phyloP scores from a whole-genome alignment of 2,329 filamentous ascomycete species.

The Exophiala oligosperma region DNA sequence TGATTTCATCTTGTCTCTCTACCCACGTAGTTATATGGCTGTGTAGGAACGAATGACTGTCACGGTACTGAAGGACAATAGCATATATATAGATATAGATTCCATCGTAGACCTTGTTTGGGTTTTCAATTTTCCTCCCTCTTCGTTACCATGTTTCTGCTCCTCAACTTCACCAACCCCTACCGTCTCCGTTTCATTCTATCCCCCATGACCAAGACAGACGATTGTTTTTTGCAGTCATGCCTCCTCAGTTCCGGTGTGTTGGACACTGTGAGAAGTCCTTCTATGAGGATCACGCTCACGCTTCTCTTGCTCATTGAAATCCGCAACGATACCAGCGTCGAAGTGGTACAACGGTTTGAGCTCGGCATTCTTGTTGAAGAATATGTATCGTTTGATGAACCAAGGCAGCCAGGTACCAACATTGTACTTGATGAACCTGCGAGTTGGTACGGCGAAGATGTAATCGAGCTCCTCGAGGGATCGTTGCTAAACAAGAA shows the following conservation, averaged over 20 bases:
- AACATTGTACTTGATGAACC: slow-evolving; percentile 42
- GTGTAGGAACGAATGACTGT: too few relatives aligned
- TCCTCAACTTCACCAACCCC: too few relatives aligned
- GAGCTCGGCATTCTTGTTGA: slow-evolving; percentile 28
- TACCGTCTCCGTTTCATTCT: too few relatives aligned
- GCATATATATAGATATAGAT: too few relatives aligned
- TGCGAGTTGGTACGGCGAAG: slow-evolving; percentile 46
- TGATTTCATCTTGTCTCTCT: too few relatives aligned
- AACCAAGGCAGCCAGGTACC: slow-evolving; percentile 46
- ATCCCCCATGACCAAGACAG: too few relatives aligned
- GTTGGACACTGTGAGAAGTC: background rate
- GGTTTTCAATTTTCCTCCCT: too few relatives aligned
- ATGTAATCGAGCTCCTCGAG: slow-evolving; percentile 41
- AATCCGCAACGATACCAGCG: slow-evolving; percentile 2
- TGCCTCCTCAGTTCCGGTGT: background rate
- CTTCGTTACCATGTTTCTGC: too few relatives aligned
- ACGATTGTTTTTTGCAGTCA: background rate
- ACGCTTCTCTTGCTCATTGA: slow-evolving; percentile 4
- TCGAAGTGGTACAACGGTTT: slow-evolving; percentile 56
- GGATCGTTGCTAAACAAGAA: slow-evolving; percentile 23
- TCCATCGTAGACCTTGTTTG: too few relatives aligned
- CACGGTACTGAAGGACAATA: too few relatives aligned
- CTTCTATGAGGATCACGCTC: background rate
- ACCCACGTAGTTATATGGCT: too few relatives aligned
- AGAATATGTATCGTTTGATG: slow-evolving; percentile 46